Evolutionary conservation across 768 basidiomycete species (phyloP).

Genomic region (Crepidotus variabilis): DNA sequence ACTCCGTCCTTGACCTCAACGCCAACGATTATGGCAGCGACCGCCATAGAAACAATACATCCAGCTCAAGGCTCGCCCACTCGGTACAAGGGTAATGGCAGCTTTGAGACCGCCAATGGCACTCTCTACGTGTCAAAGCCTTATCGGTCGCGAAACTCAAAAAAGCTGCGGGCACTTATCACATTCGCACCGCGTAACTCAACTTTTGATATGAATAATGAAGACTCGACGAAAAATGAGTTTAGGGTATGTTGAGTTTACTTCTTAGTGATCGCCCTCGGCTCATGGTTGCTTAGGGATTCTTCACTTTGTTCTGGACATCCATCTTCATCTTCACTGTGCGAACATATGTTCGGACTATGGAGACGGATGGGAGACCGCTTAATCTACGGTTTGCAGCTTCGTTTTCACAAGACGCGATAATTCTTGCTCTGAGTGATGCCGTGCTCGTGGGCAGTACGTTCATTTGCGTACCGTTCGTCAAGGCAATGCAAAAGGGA

Average conservation of each 20-base stretch:
- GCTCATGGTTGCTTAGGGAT: slow-evolving; percentile 53
- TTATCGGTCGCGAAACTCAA: slow-evolving; percentile 62
- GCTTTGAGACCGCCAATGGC: slow-evolving; percentile 54
- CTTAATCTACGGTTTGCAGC: slow-evolving; percentile 78
- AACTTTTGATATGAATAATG: slow-evolving; percentile 79
- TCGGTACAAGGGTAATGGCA: slow-evolving; percentile 30
- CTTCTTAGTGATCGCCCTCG: background rate
- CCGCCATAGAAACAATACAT: background rate
- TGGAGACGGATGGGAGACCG: slow-evolving; percentile 74
- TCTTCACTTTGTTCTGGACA: slow-evolving; percentile 94
- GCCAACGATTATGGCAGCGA: background rate
- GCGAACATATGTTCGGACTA: slow-evolving; percentile 71
- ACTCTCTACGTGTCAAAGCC: slow-evolving; percentile 75
- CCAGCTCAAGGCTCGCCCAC: background rate
- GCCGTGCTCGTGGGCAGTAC: slow-evolving; percentile 76
- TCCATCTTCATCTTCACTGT: slow-evolving; percentile 80
- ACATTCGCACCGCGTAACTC: slow-evolving; percentile 87
- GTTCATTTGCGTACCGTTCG: slow-evolving; percentile 78
- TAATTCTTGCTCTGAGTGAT: slow-evolving; percentile 81
- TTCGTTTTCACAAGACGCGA: slow-evolving; percentile 83
- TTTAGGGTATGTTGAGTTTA: slow-evolving; percentile 57
- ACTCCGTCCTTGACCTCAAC: background rate
- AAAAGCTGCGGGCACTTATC: slow-evolving; percentile 77
- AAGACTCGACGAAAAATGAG: slow-evolving; percentile 70
- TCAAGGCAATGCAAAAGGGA: slow-evolving; percentile 67